Percentiles rank a stretch among this genome's conserved stretches.
Conservation (phyloP, 495 filamentous ascomycete species). For the Jackrogersella minutella region DNA sequence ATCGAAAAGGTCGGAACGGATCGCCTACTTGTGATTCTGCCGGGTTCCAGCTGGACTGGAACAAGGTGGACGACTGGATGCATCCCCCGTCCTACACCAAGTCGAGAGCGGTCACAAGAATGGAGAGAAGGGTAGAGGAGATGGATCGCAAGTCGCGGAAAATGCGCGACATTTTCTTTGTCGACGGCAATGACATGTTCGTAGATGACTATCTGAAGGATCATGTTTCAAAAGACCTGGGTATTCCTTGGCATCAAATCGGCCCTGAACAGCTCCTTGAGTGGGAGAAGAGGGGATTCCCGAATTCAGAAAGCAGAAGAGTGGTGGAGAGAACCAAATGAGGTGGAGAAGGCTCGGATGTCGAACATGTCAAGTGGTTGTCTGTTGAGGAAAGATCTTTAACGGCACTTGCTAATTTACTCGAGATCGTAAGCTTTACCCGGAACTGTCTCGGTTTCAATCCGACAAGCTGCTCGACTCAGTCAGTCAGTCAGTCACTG, state of each 20-base stretch:
- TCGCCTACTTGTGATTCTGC: constrained; percentile 46
- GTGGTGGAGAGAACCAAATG: constrained; percentile 35
- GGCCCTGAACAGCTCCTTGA: constrained; percentile 39
- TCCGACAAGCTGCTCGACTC: no score
- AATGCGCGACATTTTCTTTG: constrained; percentile 12
- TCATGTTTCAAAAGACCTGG: constrained; percentile 48
- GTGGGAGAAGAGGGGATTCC: constrained; percentile 46
- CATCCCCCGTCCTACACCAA: constrained; percentile 23
- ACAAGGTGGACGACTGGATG: constrained; percentile 39
- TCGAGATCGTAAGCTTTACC: not conserved
- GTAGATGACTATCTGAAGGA: constrained; percentile 33
- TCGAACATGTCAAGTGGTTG: constrained; percentile 23
- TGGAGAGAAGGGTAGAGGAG: constrained; percentile 21
- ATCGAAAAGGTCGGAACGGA: constrained; percentile 32
- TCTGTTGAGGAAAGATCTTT: constrained; percentile 28
- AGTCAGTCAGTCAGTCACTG: no score
- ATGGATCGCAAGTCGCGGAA: not conserved
- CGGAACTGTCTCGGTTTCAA: not conserved
- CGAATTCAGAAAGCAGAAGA: constrained; percentile 41
- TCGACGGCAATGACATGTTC: not conserved
- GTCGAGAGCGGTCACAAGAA: constrained; percentile 13
- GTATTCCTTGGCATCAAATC: constrained; percentile 46
- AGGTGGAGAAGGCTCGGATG: constrained; percentile 20
- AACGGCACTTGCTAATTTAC: not conserved
- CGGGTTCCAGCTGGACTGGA: constrained; percentile 47